Base-by-base conservation (phyloP, 345 rosid genomes). In the Hypericum perforatum region DNA sequence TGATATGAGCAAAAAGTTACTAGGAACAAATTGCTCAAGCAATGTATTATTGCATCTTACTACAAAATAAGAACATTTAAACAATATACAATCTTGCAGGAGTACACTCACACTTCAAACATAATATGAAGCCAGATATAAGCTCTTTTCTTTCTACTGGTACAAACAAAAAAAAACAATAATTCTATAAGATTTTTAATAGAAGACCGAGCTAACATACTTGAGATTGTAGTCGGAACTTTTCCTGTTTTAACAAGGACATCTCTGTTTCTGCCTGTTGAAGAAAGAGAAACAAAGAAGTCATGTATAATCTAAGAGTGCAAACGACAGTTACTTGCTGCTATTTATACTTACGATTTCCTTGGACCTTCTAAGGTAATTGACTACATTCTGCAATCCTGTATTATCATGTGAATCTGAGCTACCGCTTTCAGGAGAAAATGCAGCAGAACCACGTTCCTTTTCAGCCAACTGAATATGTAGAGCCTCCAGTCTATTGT, bases 261-360 rank as follows among this genome's bases (percentile, higher is more conserved):
- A 82, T 84, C 76, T 92, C 97, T 16, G 94, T 92, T 71, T 92
- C 94, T 14, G 94, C 86, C 98, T 92, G 86, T 52, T 41, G 61
- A 65, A 61, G 12, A 16, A 14, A 41, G 32, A 56, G 7, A 16
- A 11, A 43, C n/a, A 68, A 40, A 53, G 5, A 43, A 9, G 7
- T 32, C 49, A 9, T 37, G 44, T 49, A 36, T 11, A 29, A 14
- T 54, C 9, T 15, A 41, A 41, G 14, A 9, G 6, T 40, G 11
- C 6, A 9, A 37, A 43, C 0, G 15, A 45, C 7, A 44, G 11
- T 56, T 5, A 40, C 6, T 46, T 16, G 32, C 41, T 53, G 12
- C 60, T 52, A 52, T 53, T 40, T 3, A 13, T 52, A 65, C 92
- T 68, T 74, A 85, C 97, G 59, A 92, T 88, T 77, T 84, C 89